A percentile compares a stretch with the other conserved stretches of the same genome.
Evolutionary conservation across 257 asterid species (phyloP).

Genomic region (Solanum arcanum): DNA sequence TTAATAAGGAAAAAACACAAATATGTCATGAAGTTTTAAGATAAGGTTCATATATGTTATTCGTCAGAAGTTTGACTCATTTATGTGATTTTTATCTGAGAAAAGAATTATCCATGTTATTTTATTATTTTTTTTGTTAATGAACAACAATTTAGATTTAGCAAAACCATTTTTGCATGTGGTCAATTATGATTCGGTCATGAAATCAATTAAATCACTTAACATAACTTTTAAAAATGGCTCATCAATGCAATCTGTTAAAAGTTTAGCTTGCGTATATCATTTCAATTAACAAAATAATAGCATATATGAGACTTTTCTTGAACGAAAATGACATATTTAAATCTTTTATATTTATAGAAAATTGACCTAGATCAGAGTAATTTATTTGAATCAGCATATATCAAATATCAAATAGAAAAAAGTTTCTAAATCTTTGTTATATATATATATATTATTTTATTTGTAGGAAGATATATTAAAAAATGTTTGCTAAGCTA

Average conservation of each 20-base stretch:
- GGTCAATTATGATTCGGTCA: too few species aligned
- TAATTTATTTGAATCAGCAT: not conserved
- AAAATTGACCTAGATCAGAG: not conserved
- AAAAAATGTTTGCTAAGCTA: not conserved
- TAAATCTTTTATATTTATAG: too few species aligned
- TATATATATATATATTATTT: not conserved
- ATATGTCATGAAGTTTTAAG: too few species aligned
- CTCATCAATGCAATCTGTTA: too few species aligned
- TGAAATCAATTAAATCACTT: too few species aligned
- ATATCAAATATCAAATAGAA: not conserved
- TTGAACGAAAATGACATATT: not conserved
- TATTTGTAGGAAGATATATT: not conserved
- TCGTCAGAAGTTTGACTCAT: too few species aligned
- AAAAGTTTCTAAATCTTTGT: not conserved
- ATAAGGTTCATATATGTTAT: accelerated
- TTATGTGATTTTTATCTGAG: too few species aligned
- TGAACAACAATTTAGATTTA: not conserved
- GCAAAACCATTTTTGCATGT: too few species aligned
- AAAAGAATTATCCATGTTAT: too few species aligned
- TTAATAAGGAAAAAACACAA: accelerated
- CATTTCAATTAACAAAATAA: not conserved
- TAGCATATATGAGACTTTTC: accelerated
- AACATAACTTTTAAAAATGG: too few species aligned
- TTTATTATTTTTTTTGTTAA: too few species aligned
- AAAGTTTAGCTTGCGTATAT: too few species aligned